These are phyloP conservation scores for Raphanus raphanistrum DNA, from an alignment of 345 rosid species.

Conservation along the genomic window DNA sequence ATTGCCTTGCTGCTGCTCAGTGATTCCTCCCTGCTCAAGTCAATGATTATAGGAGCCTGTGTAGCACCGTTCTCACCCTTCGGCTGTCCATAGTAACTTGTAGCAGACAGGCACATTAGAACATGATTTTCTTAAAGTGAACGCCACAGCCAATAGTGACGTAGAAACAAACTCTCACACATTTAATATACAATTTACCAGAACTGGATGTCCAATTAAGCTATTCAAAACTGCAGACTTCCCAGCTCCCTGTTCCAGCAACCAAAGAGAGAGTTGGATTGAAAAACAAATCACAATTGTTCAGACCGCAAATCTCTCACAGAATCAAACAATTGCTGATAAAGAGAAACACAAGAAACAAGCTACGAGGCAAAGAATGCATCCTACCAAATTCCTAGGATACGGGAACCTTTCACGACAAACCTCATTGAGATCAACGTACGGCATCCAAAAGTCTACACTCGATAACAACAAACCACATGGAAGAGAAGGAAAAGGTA, in stretches of 20 bases:
- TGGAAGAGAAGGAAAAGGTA: conserved; percentile 20
- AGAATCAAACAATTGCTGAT: background rate
- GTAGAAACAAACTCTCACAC: background rate
- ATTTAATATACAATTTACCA: conserved; percentile 54
- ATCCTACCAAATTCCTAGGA: background rate
- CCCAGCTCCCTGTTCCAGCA: background rate
- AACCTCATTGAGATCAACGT: conserved; percentile 36
- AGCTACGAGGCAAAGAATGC: background rate
- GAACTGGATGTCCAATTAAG: conserved; percentile 90
- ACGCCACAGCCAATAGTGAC: background rate
- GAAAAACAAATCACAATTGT: background rate
- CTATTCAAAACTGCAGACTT: conserved; percentile 77
- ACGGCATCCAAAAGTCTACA: conserved; percentile 23
- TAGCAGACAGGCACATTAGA: too few relatives aligned
- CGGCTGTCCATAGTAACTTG: conserved; percentile 53
- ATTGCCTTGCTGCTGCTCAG: too few relatives aligned
- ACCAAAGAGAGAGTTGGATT: background rate
- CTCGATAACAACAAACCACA: conserved; percentile 10
- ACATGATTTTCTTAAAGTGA: background rate
- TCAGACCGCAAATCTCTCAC: conserved; percentile 1
- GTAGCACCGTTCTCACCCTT: conserved; percentile 99
- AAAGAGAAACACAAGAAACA: background rate
- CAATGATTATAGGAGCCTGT: conserved; percentile 43
- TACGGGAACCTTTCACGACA: background rate
- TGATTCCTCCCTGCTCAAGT: too few relatives aligned